Base-by-base conservation (phyloP, 257 asterid genomes). In the Paulownia fortunei region DNA sequence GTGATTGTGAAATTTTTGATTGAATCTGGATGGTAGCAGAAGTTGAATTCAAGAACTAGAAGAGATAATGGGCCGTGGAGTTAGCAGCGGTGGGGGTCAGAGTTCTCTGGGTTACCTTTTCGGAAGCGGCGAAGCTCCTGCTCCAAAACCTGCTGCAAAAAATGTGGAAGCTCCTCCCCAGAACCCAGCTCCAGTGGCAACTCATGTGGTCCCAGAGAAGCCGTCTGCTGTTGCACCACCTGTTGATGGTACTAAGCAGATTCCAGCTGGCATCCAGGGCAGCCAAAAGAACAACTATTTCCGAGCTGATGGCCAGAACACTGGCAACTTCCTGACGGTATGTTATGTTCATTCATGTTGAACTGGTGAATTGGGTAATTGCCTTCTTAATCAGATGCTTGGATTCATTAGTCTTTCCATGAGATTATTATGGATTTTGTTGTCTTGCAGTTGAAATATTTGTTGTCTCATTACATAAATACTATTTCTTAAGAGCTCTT, bases 71-170 rank as follows among this genome's bases (percentile, higher is more conserved):
- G 89, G 97, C 72, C 94, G 98, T 78, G 97, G 96, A 82, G 94
- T 87, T 78, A 93, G 97, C 86, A 85, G 89, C 8, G 97, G 98
- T 65, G 98, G 98, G 19, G 98, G 97, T 32, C 93, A 92, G 85
- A 92, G 97, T 87, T 91, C 97, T 73, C 81, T 90, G n/a, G 96
- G 94, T 15, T 92, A 92, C 84, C 96, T 92, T 13, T 92, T 92
- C 21, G 98, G 98, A 82, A 82, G 89, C 59, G 85, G 86, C n/a
- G 96, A 91, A 75, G 87, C 87, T 74, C 79, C 87, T 8, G 83
- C 79, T 16, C 89, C 97, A 59, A 88, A 84, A 78, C 85, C 94
- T 56, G 78, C 87, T 61, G 69, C 82, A 75, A 83, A 41, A 24
- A 84, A 69, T 36, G 81, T 59, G 8, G 91, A 81, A 66, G 82